These are phyloP conservation scores for Recurvomyces mirabilis DNA, from an alignment of 495 filamentous ascomycete species.

Conservation along the genomic window DNA sequence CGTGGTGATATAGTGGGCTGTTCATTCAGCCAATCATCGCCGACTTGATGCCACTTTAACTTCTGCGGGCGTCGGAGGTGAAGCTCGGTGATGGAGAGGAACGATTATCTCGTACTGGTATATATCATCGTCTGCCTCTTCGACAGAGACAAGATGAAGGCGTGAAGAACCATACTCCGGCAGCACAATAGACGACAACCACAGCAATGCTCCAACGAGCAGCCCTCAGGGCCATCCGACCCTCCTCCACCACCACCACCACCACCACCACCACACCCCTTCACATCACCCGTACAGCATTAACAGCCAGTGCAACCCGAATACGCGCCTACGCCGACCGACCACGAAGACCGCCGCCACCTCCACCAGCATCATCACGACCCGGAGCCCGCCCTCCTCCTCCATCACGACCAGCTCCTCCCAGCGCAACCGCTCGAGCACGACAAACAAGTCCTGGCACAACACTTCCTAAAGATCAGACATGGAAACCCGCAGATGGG, in stretches of 20 bases:
- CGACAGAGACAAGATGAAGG: too few relatives aligned
- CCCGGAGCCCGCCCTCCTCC: conserved; percentile 1
- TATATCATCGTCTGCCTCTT: neutral
- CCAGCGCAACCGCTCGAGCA: neutral
- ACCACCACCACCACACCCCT: conserved; percentile 3
- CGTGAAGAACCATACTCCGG: too few relatives aligned
- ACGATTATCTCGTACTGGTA: neutral
- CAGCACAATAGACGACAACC: too few relatives aligned
- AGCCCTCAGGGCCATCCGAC: conserved; percentile 11
- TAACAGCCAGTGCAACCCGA: too few relatives aligned
- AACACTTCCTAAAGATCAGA: conserved; percentile 15
- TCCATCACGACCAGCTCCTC: neutral
- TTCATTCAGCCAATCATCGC: too few relatives aligned
- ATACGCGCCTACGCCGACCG: conserved; percentile 15
- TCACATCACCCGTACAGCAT: conserved; percentile 3
- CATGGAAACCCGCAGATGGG: conserved; percentile 21
- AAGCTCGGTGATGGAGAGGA: neutral
- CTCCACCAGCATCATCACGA: neutral
- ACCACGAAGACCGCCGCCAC: conserved; percentile 10
- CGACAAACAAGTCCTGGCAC: conserved; percentile 19
- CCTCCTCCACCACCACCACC: conserved; percentile 6
- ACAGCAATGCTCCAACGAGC: conserved; percentile 16
- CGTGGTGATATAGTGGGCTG: too few relatives aligned
- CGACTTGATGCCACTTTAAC: neutral
- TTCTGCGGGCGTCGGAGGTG: neutral